A percentile compares a stretch with the other conserved stretches of the same genome.
Evolutionary conservation across 2,329 filamentous ascomycete genomes (phyloP).

Genomic region (Cladosporium colombiae): DNA sequence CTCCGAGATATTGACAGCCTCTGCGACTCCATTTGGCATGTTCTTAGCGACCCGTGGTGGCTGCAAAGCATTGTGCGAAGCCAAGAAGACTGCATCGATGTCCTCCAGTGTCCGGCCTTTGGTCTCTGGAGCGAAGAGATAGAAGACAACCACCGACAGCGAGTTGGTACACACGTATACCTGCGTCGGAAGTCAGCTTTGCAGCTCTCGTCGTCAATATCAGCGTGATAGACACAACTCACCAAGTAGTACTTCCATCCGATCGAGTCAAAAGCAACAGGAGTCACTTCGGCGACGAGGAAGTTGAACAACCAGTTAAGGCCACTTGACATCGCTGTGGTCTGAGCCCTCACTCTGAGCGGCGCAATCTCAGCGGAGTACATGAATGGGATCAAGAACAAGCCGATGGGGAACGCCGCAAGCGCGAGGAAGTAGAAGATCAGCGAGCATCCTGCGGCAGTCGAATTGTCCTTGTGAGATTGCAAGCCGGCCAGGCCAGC

Average conservation of each 20-base stretch:
- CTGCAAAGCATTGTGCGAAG: conserved; percentile 26
- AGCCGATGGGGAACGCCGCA: conserved; percentile 33
- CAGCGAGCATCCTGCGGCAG: conserved; percentile 28
- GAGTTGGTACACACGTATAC: conserved; percentile 64
- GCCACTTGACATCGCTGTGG: conserved; percentile 43
- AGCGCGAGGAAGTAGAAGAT: conserved; percentile 33
- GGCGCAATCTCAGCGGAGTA: conserved; percentile 39
- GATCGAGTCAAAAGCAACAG: conserved; percentile 59
- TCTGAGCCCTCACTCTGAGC: conserved; percentile 32
- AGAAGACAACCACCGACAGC: conserved; percentile 51
- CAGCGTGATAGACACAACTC: neutral
- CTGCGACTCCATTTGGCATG: conserved; percentile 27
- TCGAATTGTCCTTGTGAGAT: conserved; percentile 25
- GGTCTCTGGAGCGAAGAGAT: conserved; percentile 34
- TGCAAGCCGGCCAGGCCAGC: conserved; percentile 29
- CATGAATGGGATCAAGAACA: conserved; percentile 36
- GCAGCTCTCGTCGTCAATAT: neutral
- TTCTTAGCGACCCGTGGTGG: conserved; percentile 27
- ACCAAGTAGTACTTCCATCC: conserved; percentile 34
- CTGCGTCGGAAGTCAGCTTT: neutral
- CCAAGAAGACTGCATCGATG: conserved; percentile 34
- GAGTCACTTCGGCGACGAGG: conserved; percentile 45
- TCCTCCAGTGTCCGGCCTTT: conserved; percentile 34
- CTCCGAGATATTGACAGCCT: conserved; percentile 22
- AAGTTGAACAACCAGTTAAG: conserved; percentile 64